Base-by-base conservation (phyloP, 176 grass and related monocot genomes). In the Leersia perrieri region DNA sequence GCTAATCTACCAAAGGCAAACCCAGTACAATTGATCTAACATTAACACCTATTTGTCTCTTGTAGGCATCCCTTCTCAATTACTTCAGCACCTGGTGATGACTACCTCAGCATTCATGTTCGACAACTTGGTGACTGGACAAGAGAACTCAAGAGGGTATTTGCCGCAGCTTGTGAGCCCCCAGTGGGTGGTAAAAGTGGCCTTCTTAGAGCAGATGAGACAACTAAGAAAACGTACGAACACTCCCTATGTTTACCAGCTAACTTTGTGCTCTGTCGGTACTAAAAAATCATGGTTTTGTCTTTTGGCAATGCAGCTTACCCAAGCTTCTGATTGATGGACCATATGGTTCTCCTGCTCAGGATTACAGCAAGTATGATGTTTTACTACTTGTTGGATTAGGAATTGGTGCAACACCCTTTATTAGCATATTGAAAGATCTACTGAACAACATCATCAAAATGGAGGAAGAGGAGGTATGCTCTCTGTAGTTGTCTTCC, bases 401-500 rank as follows among this genome's bases (percentile, higher is more conserved):
- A 75, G 97, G 97, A 64, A 99, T 99, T 64, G 97, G 97, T 71
- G 97, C 97, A 49, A 96, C 97, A 60, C 97, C 93, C 70, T 99
- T 99, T 85, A 99, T 99, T 78, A 99, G 97, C 87, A 99, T 99
- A 84, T 61, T 99, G 81, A 99, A 99, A 83, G 97, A 99, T 95
- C 91, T 99, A 12, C 90, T 99, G 11, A 99, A 90, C 77, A 99
- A 90, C 69, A 96, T 99, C 12, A 84, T 96, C 60, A 93, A 91
- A 82, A 85, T 90, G 80, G 97, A 99, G 85, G 93, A 99, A 87
- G 89, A 99, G 64, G 91, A 93, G 74, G 97, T 96, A 68, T 82
- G 80, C 35, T 64, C 15, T 64, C 14, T 32, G 82, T 51, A 78
- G 28, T 70, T 32, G 30, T 40, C 39, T 81, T 87, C 15, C 29